Conservation (phyloP, 805 yeast species). For the Starmerella powellii region DNA sequence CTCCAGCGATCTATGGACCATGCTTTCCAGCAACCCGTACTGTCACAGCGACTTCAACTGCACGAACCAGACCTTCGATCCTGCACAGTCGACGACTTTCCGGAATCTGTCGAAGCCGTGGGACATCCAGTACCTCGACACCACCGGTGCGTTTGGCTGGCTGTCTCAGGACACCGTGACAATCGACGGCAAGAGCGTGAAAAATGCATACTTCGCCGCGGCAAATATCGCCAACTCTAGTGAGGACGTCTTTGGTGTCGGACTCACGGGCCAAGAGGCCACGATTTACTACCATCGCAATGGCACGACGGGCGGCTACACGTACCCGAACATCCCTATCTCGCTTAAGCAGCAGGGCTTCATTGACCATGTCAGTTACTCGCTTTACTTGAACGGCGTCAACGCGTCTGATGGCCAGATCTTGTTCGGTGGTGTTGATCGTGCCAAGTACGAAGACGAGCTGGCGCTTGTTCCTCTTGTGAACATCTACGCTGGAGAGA, state of each 20-base stretch:
- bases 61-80: conserved; percentile 24
- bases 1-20: conserved; percentile 55
- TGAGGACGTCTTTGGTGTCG: conserved; percentile 48
- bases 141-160: conserved; percentile 36
- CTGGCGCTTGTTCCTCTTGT: conserved; percentile 29
- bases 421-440: conserved; percentile 38
- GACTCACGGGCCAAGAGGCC: conserved; percentile 27
- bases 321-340: conserved; percentile 28
- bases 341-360: conserved; percentile 31
- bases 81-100: conserved; percentile 22
- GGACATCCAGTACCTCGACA: conserved; percentile 35
- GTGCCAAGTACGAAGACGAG: conserved; percentile 33
- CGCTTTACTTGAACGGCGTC: conserved; percentile 34
- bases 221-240: conserved; percentile 51
- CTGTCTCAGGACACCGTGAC: conserved; percentile 48
- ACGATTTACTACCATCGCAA: conserved; percentile 11
- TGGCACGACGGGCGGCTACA: conserved; percentile 4
- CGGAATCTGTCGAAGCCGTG: conserved; percentile 24
- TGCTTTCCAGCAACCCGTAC: conserved; percentile 14
- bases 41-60: conserved; percentile 10
- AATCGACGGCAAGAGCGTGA: conserved; percentile 37
- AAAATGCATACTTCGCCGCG: conserved; percentile 53
- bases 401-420: conserved; percentile 30
- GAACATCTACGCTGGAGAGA: conserved; percentile 6
- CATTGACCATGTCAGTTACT: conserved; percentile 35